Evolutionary conservation across 768 basidiomycete species (phyloP).

Genomic region (Phaeotremella fagi): DNA sequence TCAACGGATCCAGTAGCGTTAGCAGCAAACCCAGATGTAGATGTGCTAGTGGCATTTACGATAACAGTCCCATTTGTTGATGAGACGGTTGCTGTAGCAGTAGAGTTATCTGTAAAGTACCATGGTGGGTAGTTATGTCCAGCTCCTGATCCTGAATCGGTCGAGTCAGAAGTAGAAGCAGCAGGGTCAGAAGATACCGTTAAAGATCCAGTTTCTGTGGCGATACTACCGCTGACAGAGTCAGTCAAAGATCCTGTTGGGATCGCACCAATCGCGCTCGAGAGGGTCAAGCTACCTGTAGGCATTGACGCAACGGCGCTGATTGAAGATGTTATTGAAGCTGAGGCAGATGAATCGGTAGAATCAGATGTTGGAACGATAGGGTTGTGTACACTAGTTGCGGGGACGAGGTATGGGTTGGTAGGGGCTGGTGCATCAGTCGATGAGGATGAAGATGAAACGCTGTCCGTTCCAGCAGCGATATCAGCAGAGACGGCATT

Average conservation of each 20-base stretch:
- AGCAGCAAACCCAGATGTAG: neutral
- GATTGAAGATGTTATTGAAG: neutral
- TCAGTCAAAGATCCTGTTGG: neutral
- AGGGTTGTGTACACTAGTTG: constrained; percentile 4
- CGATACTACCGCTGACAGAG: neutral
- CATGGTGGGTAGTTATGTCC: constrained; percentile 2
- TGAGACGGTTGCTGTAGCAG: neutral
- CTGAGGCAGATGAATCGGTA: neutral
- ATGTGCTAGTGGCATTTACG: neutral
- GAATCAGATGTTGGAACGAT: neutral
- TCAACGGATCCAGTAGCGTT: neutral
- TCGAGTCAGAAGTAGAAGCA: neutral
- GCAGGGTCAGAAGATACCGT: constrained; percentile 2
- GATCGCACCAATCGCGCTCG: neutral
- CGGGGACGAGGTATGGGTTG: constrained; percentile 11
- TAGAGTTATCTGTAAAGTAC: neutral
- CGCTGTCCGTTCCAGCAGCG: neutral
- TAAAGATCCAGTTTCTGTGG: too few relatives aligned
- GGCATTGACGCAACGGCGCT: neutral
- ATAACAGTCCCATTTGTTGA: neutral
- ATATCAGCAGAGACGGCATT: neutral
- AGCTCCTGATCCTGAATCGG: neutral
- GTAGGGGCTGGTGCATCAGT: neutral
- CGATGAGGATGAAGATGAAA: neutral
- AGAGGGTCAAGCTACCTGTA: neutral